These are phyloP conservation scores for Acanthamoeba culbertsoni DNA, from an alignment of 208 protist genomes.

Conservation along the genomic window DNA sequence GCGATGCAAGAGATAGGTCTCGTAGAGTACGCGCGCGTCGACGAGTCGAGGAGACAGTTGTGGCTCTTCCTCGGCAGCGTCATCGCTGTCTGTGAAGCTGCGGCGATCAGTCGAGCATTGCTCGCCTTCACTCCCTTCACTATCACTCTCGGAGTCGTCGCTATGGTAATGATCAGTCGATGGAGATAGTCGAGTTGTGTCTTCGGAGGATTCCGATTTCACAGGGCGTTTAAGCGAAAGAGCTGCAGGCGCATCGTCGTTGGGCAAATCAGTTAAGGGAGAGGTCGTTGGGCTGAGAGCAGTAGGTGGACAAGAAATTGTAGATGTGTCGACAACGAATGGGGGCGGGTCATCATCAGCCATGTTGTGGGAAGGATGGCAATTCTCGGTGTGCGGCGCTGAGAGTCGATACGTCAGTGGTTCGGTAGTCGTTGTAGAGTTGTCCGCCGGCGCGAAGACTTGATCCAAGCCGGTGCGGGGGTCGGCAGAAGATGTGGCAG, in stretches of 20 bases:
- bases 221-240: background rate
- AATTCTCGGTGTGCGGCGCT: conserved; percentile 4
- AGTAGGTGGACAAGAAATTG: background rate
- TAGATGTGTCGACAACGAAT: conserved; percentile 36
- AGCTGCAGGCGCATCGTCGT: background rate
- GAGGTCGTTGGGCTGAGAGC: background rate
- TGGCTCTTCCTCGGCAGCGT: background rate
- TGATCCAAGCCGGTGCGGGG: conserved; percentile 15
- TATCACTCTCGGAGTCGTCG: background rate
- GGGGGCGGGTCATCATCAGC: background rate
- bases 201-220: too few species aligned
- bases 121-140: background rate
- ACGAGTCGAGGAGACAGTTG: conserved; percentile 1
- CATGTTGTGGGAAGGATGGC: background rate
- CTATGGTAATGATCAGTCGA: background rate
- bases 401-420: background rate
- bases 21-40: background rate
- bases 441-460: background rate
- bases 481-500: background rate
- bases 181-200: too few species aligned
- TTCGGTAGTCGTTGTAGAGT: background rate
- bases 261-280: background rate
- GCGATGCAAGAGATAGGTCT: background rate
- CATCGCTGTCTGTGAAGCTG: background rate
- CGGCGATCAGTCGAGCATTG: too few species aligned